Evolutionary conservation across 2,329 filamentous ascomycete species (phyloP), one percentile per base, ranked within the genome.

Genomic region (Allantophomopsis lycopodina): DNA sequence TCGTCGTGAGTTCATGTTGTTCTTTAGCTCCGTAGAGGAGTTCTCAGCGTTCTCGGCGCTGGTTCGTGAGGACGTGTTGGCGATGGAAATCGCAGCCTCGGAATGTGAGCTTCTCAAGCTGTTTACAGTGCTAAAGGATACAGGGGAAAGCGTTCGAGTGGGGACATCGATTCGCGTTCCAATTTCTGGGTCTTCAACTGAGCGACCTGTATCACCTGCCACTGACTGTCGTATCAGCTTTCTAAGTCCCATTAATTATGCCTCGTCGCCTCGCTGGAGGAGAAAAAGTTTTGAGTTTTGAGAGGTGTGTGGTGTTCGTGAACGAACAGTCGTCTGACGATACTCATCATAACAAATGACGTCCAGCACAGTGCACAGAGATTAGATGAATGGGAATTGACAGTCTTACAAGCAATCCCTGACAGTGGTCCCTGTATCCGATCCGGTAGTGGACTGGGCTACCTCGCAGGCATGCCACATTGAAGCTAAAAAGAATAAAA

Each of bases 51-150:
- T 40, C 16, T 38, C 41, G 16, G 37, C 40, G 37, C 5, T 43
- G 38, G 39, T 33, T 17, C 23, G 38, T 37, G 8, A 40, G 40
- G 32, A 34, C 37, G 17, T 42, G 28, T 14, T 41, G 40, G 34
- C 34, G 38, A 15, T 45, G 45, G 43, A 47, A 33, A 35, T 45
- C 40, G 39, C 35, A 10, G 15, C 38, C 28, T 35, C 37, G 16
- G 37, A 32, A 18, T 8, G 18, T 37, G 17, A 15, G 16, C 28
- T 17, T 30, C 17, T 42, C 31, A 44, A 36, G 32, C 44, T 44
- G 38, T 55, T 56, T 52, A 57, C 53, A 37, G 47, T 44, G 46
- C 44, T 50, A 14, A 41, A 38, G 30, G 52, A 50, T 17, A 50
- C 36, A 17, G 50, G 50, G 5, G 52, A 50, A 35, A 54, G 47